Evolutionary conservation across 176 grass and related monocot species (phyloP).

Genomic region (Coix lacrymajobi): DNA sequence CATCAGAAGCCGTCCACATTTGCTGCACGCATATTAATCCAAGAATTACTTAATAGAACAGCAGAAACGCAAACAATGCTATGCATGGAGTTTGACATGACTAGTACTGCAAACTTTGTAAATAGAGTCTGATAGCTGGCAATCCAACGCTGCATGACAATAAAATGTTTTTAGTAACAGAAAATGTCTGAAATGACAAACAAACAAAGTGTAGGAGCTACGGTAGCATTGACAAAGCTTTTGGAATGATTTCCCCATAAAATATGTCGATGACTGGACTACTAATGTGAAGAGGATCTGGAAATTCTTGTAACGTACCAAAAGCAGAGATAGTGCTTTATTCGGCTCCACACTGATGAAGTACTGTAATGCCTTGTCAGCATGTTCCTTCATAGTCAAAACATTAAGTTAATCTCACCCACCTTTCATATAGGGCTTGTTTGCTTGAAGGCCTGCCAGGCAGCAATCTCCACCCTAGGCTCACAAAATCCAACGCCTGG

Average conservation of each 20-base stretch:
- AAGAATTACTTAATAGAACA: slow-evolving; percentile 15
- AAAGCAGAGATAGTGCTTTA: slow-evolving; percentile 63
- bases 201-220: not conserved
- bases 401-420: not conserved
- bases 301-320: slow-evolving; percentile 47
- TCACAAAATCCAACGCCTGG: not conserved
- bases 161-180: slow-evolving; percentile 27
- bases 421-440: not conserved
- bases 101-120: slow-evolving; percentile 77
- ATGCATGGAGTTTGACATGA: not conserved
- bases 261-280: not conserved
- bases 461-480: not conserved
- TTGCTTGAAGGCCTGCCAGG: not conserved
- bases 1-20: slow-evolving; percentile 58
- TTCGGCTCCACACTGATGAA: slow-evolving; percentile 65
- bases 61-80: slow-evolving; percentile 11
- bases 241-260: not conserved
- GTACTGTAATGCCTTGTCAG: slow-evolving; percentile 86
- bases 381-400: slow-evolving; percentile 78
- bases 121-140: slow-evolving; percentile 73
- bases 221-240: not conserved
- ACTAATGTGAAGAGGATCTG: not conserved
- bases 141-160: slow-evolving; percentile 71
- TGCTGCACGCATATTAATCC: slow-evolving; percentile 56
- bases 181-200: not conserved